Evolutionary conservation across 1,284 basidiomycete genomes (phyloP).

Genomic region (Vanrija pseudolonga): DNA sequence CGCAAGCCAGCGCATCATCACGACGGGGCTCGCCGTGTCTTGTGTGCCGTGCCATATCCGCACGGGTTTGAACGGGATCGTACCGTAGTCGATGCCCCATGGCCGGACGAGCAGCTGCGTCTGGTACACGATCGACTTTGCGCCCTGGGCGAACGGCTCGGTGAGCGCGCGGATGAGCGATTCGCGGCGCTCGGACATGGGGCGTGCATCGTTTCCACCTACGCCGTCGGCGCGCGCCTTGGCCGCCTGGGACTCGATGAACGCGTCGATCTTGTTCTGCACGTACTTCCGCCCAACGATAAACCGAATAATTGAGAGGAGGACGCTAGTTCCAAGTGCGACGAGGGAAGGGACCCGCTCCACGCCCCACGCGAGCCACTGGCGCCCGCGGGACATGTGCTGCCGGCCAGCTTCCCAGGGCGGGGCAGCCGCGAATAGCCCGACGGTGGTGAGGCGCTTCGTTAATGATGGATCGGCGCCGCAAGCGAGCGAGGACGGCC

Average conservation of each 20-base stretch:
- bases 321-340: neutral
- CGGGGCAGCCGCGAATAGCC: conserved; percentile 9
- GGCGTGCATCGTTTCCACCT: neutral
- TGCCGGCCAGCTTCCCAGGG: conserved; percentile 3
- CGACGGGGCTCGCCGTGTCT: conserved; percentile 5
- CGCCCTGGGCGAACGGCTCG: conserved; percentile 10
- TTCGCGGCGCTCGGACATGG: neutral
- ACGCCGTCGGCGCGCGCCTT: neutral
- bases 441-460: neutral
- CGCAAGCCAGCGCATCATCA: conserved; percentile 4
- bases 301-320: neutral
- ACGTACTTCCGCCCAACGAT: neutral
- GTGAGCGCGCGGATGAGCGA: neutral
- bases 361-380: neutral
- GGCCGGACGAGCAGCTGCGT: conserved; percentile 4
- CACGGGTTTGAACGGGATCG: neutral
- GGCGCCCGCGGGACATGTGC: neutral
- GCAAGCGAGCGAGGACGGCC: conserved; percentile 13
- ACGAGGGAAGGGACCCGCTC: neutral
- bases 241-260: neutral
- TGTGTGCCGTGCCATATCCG: conserved; percentile 8
- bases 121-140: conserved; percentile 2
- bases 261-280: neutral
- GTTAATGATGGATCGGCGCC: neutral
- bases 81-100: conserved; percentile 2